Percentiles rank a stretch among this genome's conserved stretches.
phyloP scores from a whole-genome alignment of 176 grass and related monocot genomes.

The Melocanna baccifera region DNA sequence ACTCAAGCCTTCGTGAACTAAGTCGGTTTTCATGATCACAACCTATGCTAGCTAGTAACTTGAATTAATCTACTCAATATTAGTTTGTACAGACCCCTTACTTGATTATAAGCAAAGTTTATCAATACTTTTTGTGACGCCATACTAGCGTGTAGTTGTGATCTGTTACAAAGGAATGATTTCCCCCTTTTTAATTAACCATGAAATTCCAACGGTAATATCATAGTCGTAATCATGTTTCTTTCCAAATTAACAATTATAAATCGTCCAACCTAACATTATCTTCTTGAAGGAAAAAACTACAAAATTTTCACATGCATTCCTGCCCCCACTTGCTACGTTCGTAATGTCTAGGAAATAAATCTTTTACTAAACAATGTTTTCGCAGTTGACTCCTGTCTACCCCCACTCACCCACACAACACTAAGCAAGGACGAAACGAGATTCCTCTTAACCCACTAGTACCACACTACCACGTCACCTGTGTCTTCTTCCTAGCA shows the following conservation, averaged over 20 bases:
- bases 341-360: neutral
- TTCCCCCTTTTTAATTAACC: neutral
- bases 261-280: neutral
- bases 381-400: neutral
- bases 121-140: too few species aligned
- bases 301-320: neutral
- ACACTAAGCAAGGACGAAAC: neutral
- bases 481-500: neutral
- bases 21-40: too few species aligned
- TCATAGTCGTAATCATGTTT: neutral
- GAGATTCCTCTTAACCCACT: constrained; percentile 39
- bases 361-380: neutral
- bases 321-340: neutral
- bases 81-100: too few species aligned
- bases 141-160: too few species aligned
- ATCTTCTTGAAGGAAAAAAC: neutral
- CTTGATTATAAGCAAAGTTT: too few species aligned
- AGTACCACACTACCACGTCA: constrained; percentile 6
- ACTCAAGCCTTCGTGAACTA: too few species aligned
- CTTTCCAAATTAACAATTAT: neutral
- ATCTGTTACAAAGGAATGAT: too few species aligned
- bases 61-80: too few species aligned
- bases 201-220: neutral
- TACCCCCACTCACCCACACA: neutral
- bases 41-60: too few species aligned